These are phyloP conservation scores for Neurospora sp. DNA, from an alignment of 495 filamentous ascomycete species.

Conservation along the genomic window DNA sequence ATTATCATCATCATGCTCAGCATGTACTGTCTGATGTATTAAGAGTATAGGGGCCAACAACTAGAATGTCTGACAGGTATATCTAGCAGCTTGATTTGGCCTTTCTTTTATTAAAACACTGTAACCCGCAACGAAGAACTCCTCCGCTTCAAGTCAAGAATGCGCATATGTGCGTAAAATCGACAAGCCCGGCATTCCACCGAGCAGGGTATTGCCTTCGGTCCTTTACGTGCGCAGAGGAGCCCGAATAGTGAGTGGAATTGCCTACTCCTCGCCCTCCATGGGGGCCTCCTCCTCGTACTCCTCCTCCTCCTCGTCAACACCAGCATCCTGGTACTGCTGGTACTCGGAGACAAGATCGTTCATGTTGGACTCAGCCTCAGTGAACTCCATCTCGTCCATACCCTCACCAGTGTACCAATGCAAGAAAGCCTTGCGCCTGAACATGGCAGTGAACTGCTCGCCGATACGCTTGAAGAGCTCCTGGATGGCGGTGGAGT, in stretches of 20 bases:
- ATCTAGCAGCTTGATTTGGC: constrained; percentile 11
- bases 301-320: constrained; percentile 59
- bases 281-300: constrained; percentile 50
- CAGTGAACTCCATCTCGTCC: constrained; percentile 99
- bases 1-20: constrained; percentile 8
- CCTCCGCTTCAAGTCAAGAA: constrained; percentile 1
- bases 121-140: constrained; percentile 10
- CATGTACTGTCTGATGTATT: constrained; percentile 16
- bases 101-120: constrained; percentile 11
- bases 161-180: neutral
- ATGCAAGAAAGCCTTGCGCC: constrained; percentile 99
- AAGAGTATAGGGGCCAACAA: constrained; percentile 5
- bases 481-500: constrained; percentile 99
- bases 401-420: constrained; percentile 99
- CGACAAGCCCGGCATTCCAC: neutral
- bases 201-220: neutral
- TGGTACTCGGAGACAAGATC: constrained; percentile 99
- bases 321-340: constrained; percentile 98
- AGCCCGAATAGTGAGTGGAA: neutral
- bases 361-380: constrained; percentile 99
- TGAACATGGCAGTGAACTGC: constrained; percentile 99
- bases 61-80: constrained; percentile 11
- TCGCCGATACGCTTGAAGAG: constrained; percentile 99
- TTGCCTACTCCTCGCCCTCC: constrained; percentile 43
- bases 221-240: neutral